These are phyloP conservation scores for Backusella circina DNA, from an alignment of 192 early-diverging fungal genomes.

Conservation along the genomic window DNA sequence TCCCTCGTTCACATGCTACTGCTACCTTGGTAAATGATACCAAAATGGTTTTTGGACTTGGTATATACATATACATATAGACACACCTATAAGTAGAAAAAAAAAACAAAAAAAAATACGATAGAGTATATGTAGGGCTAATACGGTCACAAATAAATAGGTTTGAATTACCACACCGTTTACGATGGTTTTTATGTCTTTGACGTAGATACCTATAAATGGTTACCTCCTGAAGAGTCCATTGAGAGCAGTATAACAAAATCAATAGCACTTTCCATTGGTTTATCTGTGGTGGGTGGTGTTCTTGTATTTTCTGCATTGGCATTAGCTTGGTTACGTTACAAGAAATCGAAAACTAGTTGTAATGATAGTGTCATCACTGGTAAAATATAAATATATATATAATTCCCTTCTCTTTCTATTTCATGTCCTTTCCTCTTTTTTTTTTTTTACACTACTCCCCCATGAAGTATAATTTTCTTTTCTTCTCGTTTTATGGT, in stretches of 20 bases:
- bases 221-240: slow-evolving; percentile 3
- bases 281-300: neutral
- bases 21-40: slow-evolving; percentile 8
- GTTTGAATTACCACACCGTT: slow-evolving; percentile 17
- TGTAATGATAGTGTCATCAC: neutral
- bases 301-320: slow-evolving; percentile 3
- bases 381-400: neutral
- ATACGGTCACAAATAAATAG: neutral
- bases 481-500: neutral
- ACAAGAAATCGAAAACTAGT: neutral
- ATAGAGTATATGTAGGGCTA: too few species aligned
- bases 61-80: neutral
- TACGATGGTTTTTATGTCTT: slow-evolving; percentile 20
- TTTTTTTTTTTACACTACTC: too few species aligned
- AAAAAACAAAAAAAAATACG: neutral
- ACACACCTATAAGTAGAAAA: neutral
- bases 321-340: neutral
- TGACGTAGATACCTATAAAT: neutral
- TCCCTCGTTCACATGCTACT: slow-evolving; percentile 7
- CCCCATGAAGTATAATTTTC: neutral
- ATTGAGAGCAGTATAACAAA: neutral
- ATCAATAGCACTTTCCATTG: neutral
- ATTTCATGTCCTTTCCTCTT: too few species aligned
- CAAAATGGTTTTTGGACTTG: slow-evolving; percentile 9
- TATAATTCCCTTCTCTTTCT: neutral